These are phyloP conservation scores for Ceratocystis diversiconidia DNA, from an alignment of 2,329 filamentous ascomycete genomes.

Conservation along the genomic window DNA sequence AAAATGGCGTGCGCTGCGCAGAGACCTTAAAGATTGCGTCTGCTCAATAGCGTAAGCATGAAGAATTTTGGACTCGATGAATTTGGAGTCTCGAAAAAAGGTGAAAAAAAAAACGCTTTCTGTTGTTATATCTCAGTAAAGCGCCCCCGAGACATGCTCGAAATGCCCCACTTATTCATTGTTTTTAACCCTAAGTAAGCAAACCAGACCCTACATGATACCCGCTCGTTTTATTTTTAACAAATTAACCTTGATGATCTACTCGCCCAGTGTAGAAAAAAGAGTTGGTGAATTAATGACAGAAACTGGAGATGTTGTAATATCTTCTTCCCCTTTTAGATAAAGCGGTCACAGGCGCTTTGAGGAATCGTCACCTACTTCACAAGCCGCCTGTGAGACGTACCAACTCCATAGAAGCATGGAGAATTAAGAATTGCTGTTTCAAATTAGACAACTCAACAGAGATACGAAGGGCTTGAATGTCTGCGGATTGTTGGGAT, in stretches of 20 bases:
- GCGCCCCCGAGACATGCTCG: neutral
- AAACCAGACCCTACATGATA: neutral
- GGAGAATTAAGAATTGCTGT: neutral
- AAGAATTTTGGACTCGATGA: neutral
- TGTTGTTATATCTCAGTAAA: neutral
- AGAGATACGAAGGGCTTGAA: neutral
- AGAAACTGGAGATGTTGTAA: neutral
- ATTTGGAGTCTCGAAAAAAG: neutral
- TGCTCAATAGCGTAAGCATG: neutral
- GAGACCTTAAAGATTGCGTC: neutral
- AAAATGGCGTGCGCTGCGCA: neutral
- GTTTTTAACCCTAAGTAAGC: neutral
- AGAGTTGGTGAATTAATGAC: too few relatives aligned
- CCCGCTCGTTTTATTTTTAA: neutral
- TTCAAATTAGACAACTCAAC: neutral
- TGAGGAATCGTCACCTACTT: neutral
- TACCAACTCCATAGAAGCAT: neutral
- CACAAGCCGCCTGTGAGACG: neutral
- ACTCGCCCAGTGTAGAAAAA: too few relatives aligned
- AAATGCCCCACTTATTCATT: neutral
- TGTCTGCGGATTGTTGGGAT: neutral
- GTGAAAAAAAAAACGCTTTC: neutral
- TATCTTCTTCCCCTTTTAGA: neutral
- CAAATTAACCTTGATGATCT: too few relatives aligned
- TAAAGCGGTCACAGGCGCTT: neutral